A percentile compares a stretch with the other conserved stretches of the same genome.
Evolutionary conservation across 768 basidiomycete genomes (phyloP).

Genomic region (Vishniacozyma victoriae): DNA sequence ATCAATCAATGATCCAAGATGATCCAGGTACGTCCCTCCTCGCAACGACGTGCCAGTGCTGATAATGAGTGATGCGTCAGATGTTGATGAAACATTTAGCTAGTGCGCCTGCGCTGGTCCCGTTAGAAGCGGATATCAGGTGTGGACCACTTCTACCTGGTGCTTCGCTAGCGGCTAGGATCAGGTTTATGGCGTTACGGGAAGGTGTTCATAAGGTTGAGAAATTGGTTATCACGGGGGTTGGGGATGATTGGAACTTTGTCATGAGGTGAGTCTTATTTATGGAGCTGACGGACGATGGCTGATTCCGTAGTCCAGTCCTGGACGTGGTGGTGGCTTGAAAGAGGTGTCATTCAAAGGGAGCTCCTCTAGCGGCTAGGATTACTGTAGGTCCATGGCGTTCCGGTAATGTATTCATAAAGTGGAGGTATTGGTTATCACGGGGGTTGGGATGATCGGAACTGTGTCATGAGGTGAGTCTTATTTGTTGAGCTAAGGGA

Average conservation of each 20-base stretch:
- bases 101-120: slow-evolving; percentile 30
- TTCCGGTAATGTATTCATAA: slow-evolving; percentile 33
- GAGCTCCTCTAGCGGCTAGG: slow-evolving; percentile 26
- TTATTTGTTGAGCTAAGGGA: not conserved
- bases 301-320: slow-evolving; percentile 21
- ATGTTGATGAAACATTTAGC: slow-evolving; percentile 10
- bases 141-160: slow-evolving; percentile 43
- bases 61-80: slow-evolving; percentile 15
- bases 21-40: slow-evolving; percentile 8
- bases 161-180: slow-evolving; percentile 25
- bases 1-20: slow-evolving; percentile 4
- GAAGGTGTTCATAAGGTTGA: slow-evolving; percentile 36
- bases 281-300: not conserved
- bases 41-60: not conserved
- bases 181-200: slow-evolving; percentile 36
- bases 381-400: slow-evolving; percentile 35
- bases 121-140: slow-evolving; percentile 42
- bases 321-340: slow-evolving; percentile 36
- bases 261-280: slow-evolving; percentile 22
- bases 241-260: slow-evolving; percentile 32
- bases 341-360: no score
- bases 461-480: slow-evolving; percentile 30
- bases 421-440: slow-evolving; percentile 28
- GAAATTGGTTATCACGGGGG: slow-evolving; percentile 20
- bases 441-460: slow-evolving; percentile 27